These are phyloP conservation scores for Moniliella sp. DNA, from an alignment of 1,284 basidiomycete species.

Conservation along the genomic window DNA sequence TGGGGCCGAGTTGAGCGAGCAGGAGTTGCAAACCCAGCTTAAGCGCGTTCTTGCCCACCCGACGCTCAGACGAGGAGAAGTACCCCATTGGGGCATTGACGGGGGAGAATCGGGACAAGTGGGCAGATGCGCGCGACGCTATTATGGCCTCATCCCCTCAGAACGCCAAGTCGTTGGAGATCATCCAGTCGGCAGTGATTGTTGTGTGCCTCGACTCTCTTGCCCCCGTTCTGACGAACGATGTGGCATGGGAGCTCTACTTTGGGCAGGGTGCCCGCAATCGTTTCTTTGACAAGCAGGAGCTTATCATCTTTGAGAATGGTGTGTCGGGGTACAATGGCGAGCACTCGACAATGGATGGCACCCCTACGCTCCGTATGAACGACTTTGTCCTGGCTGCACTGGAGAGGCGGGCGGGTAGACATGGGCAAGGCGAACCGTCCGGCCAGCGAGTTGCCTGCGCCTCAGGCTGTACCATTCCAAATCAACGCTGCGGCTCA, in stretches of 20 bases:
- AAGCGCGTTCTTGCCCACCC: conserved; percentile 50
- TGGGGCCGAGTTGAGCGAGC: conserved; percentile 47
- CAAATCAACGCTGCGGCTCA: conserved; percentile 43
- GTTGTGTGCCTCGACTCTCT: conserved; percentile 71
- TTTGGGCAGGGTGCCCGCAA: conserved; percentile 76
- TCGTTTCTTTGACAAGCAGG: conserved; percentile 92
- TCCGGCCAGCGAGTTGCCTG: conserved; percentile 38
- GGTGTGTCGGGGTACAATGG: conserved; percentile 87
- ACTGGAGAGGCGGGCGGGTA: conserved; percentile 52
- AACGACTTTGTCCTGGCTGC: conserved; percentile 79
- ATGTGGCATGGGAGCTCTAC: conserved; percentile 49
- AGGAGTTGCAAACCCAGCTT: conserved; percentile 59
- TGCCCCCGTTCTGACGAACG: no score
- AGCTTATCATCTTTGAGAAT: conserved; percentile 48
- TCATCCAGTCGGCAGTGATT: conserved; percentile 73
- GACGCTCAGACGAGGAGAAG: conserved; percentile 44
- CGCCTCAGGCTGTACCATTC: conserved; percentile 52
- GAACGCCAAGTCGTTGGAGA: conserved; percentile 50
- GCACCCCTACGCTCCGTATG: conserved; percentile 76
- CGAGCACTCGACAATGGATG: conserved; percentile 86
- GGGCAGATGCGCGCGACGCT: conserved; percentile 49
- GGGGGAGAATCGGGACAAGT: conserved; percentile 66
- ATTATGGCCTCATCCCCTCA: conserved; percentile 46
- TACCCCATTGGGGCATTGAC: conserved; percentile 59
- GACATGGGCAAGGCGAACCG: conserved; percentile 40